Evolutionary conservation across 306 rosid genomes (phyloP).

Genomic region (Vigna angularis): DNA sequence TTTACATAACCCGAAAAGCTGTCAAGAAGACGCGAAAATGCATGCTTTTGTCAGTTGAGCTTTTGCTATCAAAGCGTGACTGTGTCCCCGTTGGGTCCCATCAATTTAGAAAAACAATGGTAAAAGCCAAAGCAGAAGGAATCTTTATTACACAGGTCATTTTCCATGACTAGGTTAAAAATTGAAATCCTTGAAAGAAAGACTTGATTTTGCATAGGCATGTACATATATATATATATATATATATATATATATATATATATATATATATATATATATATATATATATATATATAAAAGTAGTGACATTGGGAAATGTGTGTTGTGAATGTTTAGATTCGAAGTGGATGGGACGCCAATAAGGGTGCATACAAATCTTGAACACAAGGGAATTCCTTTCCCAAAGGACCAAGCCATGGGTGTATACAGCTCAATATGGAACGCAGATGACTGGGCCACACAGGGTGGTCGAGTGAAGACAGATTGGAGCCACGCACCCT

Average conservation of each 20-base stretch:
- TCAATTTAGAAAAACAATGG: not conserved
- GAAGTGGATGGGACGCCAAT: conserved; percentile 85
- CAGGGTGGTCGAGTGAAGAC: conserved; percentile 97
- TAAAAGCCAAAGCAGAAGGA: conserved; percentile 32
- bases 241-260: no score
- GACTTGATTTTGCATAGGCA: no score
- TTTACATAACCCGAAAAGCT: conserved; percentile 30
- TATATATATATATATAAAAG: not conserved
- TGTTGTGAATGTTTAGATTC: conserved; percentile 54
- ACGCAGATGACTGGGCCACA: conserved; percentile 99
- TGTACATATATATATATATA: no score
- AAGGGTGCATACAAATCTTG: conserved; percentile 83
- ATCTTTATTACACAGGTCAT: conserved; percentile 29
- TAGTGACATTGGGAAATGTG: not conserved
- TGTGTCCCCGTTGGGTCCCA: not conserved
- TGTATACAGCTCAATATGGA: conserved; percentile 93
- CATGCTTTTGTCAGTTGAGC: conserved; percentile 29
- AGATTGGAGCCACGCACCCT: conserved; percentile 95
- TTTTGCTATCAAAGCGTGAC: conserved; percentile 18
- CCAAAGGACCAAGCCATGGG: conserved; percentile 96
- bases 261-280: no score
- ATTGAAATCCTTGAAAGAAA: no score
- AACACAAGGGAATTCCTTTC: conserved; percentile 76
- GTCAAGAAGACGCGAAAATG: conserved; percentile 3
- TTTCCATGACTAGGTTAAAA: no score